Base-by-base conservation (phyloP, 768 basidiomycete species). In the Mycena haematopus region DNA sequence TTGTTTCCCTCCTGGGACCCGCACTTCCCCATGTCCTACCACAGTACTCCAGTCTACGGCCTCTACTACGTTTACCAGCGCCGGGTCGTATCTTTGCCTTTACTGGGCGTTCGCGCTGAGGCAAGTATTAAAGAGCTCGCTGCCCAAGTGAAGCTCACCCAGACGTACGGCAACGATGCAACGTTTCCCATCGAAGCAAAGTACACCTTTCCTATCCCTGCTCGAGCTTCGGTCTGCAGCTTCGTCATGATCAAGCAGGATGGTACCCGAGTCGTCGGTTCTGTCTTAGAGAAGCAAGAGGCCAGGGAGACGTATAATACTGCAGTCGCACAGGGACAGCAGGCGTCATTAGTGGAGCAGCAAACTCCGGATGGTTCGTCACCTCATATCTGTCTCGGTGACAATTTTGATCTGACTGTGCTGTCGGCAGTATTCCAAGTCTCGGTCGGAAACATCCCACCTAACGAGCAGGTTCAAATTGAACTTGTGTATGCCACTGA, bases 101-200 rank as follows among this genome's bases (percentile, higher is more conserved):
- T 42, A 17, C 40, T 42, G 17, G 40, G 40, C 19, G 40, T 42
- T 17, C 40, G 40, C 40, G 40, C 40, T 17, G 40, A 42, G 17
- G 40, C 15, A 1, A 42, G 17, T 6, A 42, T 42, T 17, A 42
- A 42, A 42, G 40, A 42, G 40, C 40, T 42, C 40, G 40, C 40
- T 6, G 40, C 40, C 3, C 40, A 42, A n/a, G 40, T 42, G 15
- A 42, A 42, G 19, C 40, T 42, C 40, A 42, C 40, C 3, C 40
- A 68, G 50, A 62, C 52, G n/a, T 68, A 65, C 54, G 52, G 38
- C 5, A 67, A 67, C 50, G 62, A 63, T 31, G 51, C 59, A 0
- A 21, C 40, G 0, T 24, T 52, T 22, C 44, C 62, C 13, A 59
- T 65, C 15, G 64, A 66, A 29, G 65, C 65, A 9, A 59, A 46